Base-by-base conservation (phyloP, 2,329 filamentous ascomycete genomes). In the Pseudophaeomoniella oleicola region DNA sequence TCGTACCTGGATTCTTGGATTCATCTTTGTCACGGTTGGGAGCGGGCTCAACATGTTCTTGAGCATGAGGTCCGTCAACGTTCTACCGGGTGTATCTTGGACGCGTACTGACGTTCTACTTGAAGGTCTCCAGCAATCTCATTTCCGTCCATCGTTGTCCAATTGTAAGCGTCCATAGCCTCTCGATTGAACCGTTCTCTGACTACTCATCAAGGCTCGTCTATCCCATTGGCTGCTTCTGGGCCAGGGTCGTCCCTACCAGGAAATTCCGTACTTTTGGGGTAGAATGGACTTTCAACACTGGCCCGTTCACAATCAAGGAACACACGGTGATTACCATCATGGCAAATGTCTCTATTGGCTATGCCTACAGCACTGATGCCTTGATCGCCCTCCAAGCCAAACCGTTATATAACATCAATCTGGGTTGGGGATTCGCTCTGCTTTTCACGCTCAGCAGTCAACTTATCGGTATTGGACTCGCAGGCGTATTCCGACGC, bases 401-500 rank as follows among this genome's bases (percentile, higher is more conserved):
- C 18, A 45, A 49, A 30, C 43, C 48, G 13, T 34, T 50, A 3
- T 50, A 50, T 16, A 42, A 49, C 29, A 16, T 48, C 4, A 36
- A 47, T 18, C 38, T 50, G 5, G 43, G 42, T 16, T 52, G 48
- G 50, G 49, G 49, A 3, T 52, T 52, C 19, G 37, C 46, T 14
- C 39, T 52, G 10, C 42, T 51, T 1, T 52, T 52, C 30, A 46
- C 50, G 10, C 18, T 51, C 16, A 51, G 49, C 29, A 50, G 44
- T 16, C 59, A 78, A 19, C 38, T 64, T 4, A 79, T 78, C 48
- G 74, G 80, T 50, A 55, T 81, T 15, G 57, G 80, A 5, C 59
- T 80, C 29, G 73, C 71, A 12, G 49, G 49, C 5, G 59, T 81
- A 4, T 77, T 73, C 12, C 78, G 73, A 3, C 77, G 80, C 48